These are phyloP conservation scores for Antitrichia curtipendula DNA, from an alignment of 225 moss, liverwort and hornwort species.

Conservation along the genomic window DNA sequence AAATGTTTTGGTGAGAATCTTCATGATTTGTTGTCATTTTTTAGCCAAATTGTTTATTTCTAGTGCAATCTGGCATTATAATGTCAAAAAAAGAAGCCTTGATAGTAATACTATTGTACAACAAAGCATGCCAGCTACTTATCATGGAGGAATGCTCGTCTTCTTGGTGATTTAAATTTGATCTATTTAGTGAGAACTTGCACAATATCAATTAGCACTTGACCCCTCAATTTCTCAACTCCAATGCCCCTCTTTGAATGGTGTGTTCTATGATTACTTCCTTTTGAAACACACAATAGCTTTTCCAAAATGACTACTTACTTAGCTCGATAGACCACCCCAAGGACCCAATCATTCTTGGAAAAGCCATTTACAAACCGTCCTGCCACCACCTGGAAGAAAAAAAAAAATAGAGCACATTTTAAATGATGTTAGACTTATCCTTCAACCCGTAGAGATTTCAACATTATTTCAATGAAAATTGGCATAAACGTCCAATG, in stretches of 20 bases:
- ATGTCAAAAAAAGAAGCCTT: no score
- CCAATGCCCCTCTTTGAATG: neutral
- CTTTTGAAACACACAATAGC: no score
- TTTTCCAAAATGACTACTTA: neutral
- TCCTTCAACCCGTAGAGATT: neutral
- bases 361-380: constrained; percentile 86
- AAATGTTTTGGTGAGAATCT: no score
- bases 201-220: neutral
- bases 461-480: neutral
- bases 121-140: neutral
- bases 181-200: neutral
- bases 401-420: neutral
- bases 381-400: constrained; percentile 69
- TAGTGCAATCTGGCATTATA: no score
- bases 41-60: no score
- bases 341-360: constrained; percentile 84
- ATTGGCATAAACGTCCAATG: neutral
- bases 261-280: neutral
- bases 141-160: neutral
- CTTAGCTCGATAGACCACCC: constrained; percentile 80
- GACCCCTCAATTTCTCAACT: neutral
- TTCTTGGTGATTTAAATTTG: neutral
- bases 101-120: no score
- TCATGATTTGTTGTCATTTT: no score
- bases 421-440: neutral